These are phyloP conservation scores for Didymosphaeria variabile DNA, from an alignment of 2,329 filamentous ascomycete species.

Conservation along the genomic window DNA sequence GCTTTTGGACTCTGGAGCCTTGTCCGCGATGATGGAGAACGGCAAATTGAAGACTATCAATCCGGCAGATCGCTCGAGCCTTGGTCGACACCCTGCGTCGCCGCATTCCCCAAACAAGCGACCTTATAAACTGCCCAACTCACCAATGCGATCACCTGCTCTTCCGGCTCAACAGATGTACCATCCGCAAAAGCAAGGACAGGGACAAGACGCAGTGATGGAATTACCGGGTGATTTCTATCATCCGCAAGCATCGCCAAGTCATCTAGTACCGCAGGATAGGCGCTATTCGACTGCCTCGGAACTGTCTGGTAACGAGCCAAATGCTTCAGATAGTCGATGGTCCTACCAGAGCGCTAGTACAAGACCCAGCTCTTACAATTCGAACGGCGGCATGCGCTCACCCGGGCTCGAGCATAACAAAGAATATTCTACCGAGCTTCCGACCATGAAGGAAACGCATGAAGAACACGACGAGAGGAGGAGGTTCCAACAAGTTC, in stretches of 20 bases:
- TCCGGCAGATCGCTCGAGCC: constrained; percentile 49
- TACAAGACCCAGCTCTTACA: constrained; percentile 48
- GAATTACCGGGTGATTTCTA: constrained; percentile 56
- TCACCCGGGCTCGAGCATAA: constrained; percentile 43
- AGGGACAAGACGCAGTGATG: constrained; percentile 47
- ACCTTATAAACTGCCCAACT: constrained; percentile 40
- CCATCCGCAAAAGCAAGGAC: constrained; percentile 31
- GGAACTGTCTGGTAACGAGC: constrained; percentile 35
- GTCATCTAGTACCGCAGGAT: constrained; percentile 37
- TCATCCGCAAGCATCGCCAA: constrained; percentile 43
- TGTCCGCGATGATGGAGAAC: constrained; percentile 73
- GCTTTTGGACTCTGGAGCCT: constrained; percentile 70
- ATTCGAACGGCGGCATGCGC: constrained; percentile 47
- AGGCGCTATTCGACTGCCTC: constrained; percentile 35
- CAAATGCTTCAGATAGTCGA: constrained; percentile 37
- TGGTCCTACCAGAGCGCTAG: constrained; percentile 46
- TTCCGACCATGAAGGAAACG: constrained; percentile 49
- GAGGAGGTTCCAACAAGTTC: constrained; percentile 29
- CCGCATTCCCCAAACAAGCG: constrained; percentile 34
- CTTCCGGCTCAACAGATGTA: constrained; percentile 26
- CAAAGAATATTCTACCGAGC: constrained; percentile 43
- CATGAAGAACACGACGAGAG: constrained; percentile 38
- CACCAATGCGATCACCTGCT: constrained; percentile 34
- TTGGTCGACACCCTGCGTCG: constrained; percentile 20
- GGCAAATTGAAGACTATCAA: constrained; percentile 69